A percentile compares a stretch with the other conserved stretches of the same genome.
Evolutionary conservation across 2,329 filamentous ascomycete genomes (phyloP).

Genomic region (Verticillium tricorpus): DNA sequence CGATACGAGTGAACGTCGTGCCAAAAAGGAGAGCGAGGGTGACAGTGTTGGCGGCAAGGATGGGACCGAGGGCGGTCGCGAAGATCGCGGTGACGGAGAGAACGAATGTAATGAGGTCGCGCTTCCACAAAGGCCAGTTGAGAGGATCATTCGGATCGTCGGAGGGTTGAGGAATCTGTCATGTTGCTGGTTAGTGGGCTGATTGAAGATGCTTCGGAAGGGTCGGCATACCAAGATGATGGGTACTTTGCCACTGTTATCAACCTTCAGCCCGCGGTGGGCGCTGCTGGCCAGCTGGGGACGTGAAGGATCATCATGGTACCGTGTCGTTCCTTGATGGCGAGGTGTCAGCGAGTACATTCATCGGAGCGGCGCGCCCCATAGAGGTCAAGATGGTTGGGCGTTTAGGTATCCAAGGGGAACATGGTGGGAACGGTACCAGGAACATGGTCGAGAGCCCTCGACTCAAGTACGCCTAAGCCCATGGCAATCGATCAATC

Average conservation of each 20-base stretch:
- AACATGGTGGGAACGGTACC: slow-evolving; percentile 39
- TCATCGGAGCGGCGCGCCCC: background rate
- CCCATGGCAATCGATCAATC: slow-evolving; percentile 45
- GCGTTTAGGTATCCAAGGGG: background rate
- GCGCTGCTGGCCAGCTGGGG: slow-evolving; percentile 36
- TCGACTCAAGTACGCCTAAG: slow-evolving; percentile 69
- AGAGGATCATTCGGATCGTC: slow-evolving; percentile 89
- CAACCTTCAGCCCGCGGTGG: slow-evolving; percentile 61
- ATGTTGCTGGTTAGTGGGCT: background rate
- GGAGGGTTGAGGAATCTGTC: slow-evolving; percentile 70
- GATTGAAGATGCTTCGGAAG: background rate
- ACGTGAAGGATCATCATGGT: slow-evolving; percentile 55
- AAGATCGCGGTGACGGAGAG: slow-evolving; percentile 80
- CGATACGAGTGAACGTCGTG: slow-evolving; percentile 67
- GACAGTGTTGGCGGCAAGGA: slow-evolving; percentile 84
- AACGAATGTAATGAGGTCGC: slow-evolving; percentile 73
- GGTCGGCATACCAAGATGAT: slow-evolving; percentile 65
- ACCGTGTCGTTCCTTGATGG: slow-evolving; percentile 52
- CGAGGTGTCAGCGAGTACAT: background rate
- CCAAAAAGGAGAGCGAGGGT: slow-evolving; percentile 66
- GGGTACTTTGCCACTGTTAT: slow-evolving; percentile 58
- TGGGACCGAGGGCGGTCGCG: slow-evolving; percentile 76
- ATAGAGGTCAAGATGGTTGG: background rate
- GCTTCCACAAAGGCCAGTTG: slow-evolving; percentile 79
- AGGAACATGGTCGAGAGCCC: slow-evolving; percentile 64